Evolutionary conservation across 1,284 basidiomycete species (phyloP).

Genomic region (Trametes hirsuta): DNA sequence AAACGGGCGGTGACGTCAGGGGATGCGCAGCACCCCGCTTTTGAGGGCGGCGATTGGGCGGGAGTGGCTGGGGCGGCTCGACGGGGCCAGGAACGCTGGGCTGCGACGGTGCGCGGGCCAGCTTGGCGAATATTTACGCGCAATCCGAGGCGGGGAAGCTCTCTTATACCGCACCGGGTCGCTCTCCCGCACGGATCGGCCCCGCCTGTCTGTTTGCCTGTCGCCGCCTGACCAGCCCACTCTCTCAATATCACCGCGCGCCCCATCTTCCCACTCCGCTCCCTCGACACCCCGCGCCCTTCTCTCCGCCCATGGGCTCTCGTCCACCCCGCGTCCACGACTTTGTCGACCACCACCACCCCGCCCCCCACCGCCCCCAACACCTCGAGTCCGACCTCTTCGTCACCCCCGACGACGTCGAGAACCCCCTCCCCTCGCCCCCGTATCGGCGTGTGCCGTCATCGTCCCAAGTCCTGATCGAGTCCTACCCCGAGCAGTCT

Average conservation of each 20-base stretch:
- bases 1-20: neutral
- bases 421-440: slow-evolving; percentile 35
- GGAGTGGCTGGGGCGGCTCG: neutral
- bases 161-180: neutral
- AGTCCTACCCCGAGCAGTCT: slow-evolving; percentile 29
- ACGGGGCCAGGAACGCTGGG: neutral
- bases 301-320: slow-evolving; percentile 5
- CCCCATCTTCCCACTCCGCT: neutral
- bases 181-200: neutral
- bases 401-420: slow-evolving; percentile 28
- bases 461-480: slow-evolving; percentile 32
- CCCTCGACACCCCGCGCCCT: neutral
- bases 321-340: slow-evolving; percentile 10
- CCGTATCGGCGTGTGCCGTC: slow-evolving; percentile 36
- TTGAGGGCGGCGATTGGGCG: neutral
- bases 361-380: slow-evolving; percentile 7
- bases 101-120: neutral
- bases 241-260: neutral
- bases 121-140: neutral
- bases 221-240: slow-evolving; percentile 1
- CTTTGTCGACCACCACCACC: slow-evolving; percentile 6
- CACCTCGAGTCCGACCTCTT: slow-evolving; percentile 28
- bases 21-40: neutral
- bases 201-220: neutral
- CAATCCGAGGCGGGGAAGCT: neutral